Conservation (phyloP, 192 early-diverging fungal species). For the Helicostylum pulchrum region DNA sequence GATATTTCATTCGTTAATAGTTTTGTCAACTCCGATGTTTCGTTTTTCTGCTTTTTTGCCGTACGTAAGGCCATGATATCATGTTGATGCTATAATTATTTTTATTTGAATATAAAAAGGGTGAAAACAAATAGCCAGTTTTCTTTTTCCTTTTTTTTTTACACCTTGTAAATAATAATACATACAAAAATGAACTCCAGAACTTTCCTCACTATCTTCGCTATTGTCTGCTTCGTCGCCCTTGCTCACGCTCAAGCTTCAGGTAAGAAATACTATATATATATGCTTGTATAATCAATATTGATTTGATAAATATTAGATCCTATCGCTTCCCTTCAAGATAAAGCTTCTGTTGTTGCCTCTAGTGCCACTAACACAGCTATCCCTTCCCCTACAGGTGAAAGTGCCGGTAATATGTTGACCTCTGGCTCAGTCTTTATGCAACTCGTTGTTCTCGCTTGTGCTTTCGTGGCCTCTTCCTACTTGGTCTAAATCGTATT, state of each 20-base stretch:
- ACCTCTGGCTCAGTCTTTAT: not conserved
- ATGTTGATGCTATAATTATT: no score
- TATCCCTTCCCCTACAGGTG: not conserved
- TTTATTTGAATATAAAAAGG: no score
- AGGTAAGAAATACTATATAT: not conserved
- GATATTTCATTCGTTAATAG: no score
- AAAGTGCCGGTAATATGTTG: not conserved
- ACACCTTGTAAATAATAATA: no score
- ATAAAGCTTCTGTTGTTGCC: constrained; percentile 1
- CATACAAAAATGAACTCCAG: constrained; percentile 15
- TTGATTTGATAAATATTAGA: not conserved
- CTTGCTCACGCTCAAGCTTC: constrained; percentile 2
- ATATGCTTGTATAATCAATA: not conserved
- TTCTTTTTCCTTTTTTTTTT: no score
- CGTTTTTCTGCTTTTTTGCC: no score
- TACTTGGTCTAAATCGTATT: not conserved
- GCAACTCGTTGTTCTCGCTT: not conserved
- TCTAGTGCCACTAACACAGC: constrained; percentile 1
- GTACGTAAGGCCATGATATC: no score
- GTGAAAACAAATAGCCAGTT: no score
- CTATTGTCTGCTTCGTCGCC: constrained; percentile 7
- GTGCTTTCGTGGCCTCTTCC: not conserved
- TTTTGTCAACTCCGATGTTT: no score
- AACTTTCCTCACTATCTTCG: constrained; percentile 2
- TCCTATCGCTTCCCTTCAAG: not conserved